A percentile compares a stretch with the other conserved stretches of the same genome.
phyloP scores from a whole-genome alignment of 345 rosid species.

The Salix viminalis region DNA sequence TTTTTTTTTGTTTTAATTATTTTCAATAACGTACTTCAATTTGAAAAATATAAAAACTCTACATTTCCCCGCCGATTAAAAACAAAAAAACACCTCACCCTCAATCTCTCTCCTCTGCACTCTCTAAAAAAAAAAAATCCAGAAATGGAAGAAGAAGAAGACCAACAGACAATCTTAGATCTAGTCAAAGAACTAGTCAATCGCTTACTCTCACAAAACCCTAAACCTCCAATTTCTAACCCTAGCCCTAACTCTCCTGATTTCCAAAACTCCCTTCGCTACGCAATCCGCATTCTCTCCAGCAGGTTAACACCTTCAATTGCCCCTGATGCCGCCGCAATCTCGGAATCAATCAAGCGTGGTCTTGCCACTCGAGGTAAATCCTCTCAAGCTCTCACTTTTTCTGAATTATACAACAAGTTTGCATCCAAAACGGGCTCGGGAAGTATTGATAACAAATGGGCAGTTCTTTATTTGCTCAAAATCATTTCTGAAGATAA shows the following conservation, averaged over 20 bases:
- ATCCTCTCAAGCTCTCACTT: constrained; percentile 82
- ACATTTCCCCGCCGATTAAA: constrained; percentile 22
- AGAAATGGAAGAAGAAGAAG: constrained; percentile 60
- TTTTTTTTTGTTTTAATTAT: background rate
- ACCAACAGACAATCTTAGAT: constrained; percentile 67
- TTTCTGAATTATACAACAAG: constrained; percentile 71
- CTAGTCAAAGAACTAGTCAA: constrained; percentile 78
- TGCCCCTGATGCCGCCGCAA: constrained; percentile 68
- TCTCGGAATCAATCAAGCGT: constrained; percentile 92
- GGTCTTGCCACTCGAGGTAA: constrained; percentile 85
- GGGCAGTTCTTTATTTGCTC: constrained; percentile 87
- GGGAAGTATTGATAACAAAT: constrained; percentile 81
- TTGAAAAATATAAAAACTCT: background rate
- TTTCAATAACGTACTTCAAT: background rate
- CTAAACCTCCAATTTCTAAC: constrained; percentile 31
- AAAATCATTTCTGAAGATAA: constrained; percentile 72
- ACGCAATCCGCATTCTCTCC: constrained; percentile 79
- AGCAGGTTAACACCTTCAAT: constrained; percentile 80
- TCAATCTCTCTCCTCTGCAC: background rate
- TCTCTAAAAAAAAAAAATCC: background rate
- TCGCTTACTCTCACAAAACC: constrained; percentile 59
- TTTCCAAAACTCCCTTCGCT: constrained; percentile 60
- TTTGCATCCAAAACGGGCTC: constrained; percentile 85
- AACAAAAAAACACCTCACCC: background rate
- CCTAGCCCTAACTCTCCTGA: constrained; percentile 43